Conservation (phyloP, 306 rosid species). For the Delonix regia region DNA sequence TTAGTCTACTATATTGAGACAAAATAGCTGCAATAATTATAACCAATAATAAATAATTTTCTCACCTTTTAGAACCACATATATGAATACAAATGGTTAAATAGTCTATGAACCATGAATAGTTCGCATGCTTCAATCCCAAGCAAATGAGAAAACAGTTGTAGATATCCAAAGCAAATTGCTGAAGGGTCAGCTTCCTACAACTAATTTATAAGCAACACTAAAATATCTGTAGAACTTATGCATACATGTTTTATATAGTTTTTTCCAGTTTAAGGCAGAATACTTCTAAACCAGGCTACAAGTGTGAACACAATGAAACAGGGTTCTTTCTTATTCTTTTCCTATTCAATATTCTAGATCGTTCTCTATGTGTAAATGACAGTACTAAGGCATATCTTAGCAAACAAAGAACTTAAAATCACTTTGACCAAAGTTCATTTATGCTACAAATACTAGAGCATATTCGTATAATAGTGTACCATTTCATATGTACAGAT, state of each 20-base stretch:
- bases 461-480: neutral
- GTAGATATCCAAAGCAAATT: conserved; percentile 9
- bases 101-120: neutral
- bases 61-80: neutral
- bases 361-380: neutral
- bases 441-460: neutral
- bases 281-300: neutral
- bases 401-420: neutral
- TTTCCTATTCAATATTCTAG: neutral
- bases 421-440: neutral
- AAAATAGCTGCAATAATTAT: neutral
- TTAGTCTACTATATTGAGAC: conserved; percentile 30
- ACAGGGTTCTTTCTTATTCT: neutral
- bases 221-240: neutral
- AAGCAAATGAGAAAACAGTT: neutral
- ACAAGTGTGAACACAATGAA: neutral
- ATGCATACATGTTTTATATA: neutral
- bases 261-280: neutral
- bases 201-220: neutral
- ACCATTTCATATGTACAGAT: neutral
- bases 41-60: neutral
- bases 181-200: neutral
- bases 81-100: neutral
- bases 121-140: conserved; percentile 23
- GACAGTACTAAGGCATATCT: neutral